These are phyloP conservation scores for Colletotrichum horii DNA, from an alignment of 2,329 filamentous ascomycete species.

Conservation along the genomic window DNA sequence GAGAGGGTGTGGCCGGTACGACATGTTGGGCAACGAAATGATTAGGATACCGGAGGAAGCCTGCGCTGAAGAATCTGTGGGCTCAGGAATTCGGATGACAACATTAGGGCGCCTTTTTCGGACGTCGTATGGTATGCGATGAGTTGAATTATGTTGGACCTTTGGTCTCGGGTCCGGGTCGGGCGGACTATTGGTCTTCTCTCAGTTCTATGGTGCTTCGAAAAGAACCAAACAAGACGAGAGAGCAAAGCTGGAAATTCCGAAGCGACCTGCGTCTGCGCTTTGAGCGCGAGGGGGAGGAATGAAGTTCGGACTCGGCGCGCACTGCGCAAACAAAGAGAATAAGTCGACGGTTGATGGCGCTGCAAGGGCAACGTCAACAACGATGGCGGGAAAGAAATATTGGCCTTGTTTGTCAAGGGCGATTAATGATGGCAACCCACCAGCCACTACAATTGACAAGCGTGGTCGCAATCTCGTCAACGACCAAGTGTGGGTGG, in stretches of 20 bases:
- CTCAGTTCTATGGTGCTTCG: background rate
- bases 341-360: background rate
- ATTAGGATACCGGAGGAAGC: slow-evolving; percentile 24
- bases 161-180: background rate
- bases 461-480: slow-evolving; percentile 18
- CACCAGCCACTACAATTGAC: slow-evolving; percentile 15
- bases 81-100: slow-evolving; percentile 27
- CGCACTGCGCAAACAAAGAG: slow-evolving; percentile 18
- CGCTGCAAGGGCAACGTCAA: background rate
- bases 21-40: slow-evolving; percentile 46
- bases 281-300: background rate
- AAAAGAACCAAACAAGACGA: background rate
- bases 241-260: background rate
- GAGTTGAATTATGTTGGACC: slow-evolving; percentile 4
- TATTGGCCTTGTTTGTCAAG: background rate
- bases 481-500: slow-evolving; percentile 24
- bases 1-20: slow-evolving; percentile 62
- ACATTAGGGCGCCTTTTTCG: slow-evolving; percentile 28
- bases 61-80: slow-evolving; percentile 26
- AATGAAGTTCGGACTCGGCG: slow-evolving; percentile 5
- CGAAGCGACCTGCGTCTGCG: background rate
- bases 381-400: background rate
- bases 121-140: slow-evolving; percentile 6
- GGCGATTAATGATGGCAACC: background rate
- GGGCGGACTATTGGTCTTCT: background rate